Percentiles rank a stretch among this genome's conserved stretches.
These are phyloP conservation scores for Curvularia eragrostidis DNA, from an alignment of 2,329 filamentous ascomycete species.

Conservation along the genomic window DNA sequence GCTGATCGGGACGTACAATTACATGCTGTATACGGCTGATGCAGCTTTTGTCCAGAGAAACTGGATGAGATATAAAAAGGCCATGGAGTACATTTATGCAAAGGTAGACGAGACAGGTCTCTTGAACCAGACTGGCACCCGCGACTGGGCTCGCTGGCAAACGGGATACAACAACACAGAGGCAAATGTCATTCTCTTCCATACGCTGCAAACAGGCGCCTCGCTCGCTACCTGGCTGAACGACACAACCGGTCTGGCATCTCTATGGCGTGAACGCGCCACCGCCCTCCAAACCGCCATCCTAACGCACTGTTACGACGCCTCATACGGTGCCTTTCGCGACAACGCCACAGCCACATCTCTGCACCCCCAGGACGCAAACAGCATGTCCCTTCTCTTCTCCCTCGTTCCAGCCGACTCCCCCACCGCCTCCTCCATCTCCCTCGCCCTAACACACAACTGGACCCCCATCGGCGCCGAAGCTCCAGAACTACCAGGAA, in stretches of 20 bases:
- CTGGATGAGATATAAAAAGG: constrained; percentile 24
- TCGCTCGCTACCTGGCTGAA: constrained; percentile 23
- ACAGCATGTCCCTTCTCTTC: constrained; percentile 32
- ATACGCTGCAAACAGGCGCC: constrained; percentile 33
- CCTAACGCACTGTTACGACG: constrained; percentile 17
- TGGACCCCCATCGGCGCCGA: constrained; percentile 42
- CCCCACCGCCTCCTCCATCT: constrained; percentile 22
- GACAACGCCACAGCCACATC: constrained; percentile 27
- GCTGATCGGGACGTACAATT: constrained; percentile 30
- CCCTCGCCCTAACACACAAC: constrained; percentile 23
- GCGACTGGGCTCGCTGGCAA: constrained; percentile 43
- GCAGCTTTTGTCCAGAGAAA: constrained; percentile 17
- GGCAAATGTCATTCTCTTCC: constrained; percentile 45
- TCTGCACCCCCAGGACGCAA: constrained; percentile 35
- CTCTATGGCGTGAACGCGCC: not conserved
- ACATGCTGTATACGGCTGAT: constrained; percentile 26
- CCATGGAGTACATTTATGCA: constrained; percentile 23
- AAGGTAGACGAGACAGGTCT: constrained; percentile 22
- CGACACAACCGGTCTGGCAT: not conserved
- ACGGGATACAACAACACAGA: constrained; percentile 42
- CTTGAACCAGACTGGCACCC: constrained; percentile 26
- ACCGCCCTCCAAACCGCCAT: constrained; percentile 14
- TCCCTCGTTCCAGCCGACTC: constrained; percentile 22
- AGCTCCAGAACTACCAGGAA: constrained; percentile 45
- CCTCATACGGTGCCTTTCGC: constrained; percentile 14